Percentiles rank a stretch among this genome's conserved stretches.
phyloP scores from a whole-genome alignment of 2,329 filamentous ascomycete species.

The Phyllachora maydis region DNA sequence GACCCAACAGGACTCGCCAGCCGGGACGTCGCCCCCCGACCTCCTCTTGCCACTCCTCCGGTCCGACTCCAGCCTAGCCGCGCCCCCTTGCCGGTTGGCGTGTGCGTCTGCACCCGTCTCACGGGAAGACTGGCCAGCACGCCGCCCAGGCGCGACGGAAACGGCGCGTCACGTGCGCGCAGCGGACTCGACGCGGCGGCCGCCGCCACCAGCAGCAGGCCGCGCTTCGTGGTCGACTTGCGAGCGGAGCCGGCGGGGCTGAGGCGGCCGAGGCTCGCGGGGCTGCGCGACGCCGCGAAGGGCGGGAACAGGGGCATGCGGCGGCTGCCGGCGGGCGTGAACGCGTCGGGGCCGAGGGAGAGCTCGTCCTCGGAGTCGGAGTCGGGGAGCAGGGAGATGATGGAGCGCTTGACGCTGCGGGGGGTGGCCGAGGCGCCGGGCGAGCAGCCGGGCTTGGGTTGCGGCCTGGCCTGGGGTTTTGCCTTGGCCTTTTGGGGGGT shows the following conservation, averaged over 20 bases:
- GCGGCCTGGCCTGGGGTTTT: slow-evolving; percentile 4
- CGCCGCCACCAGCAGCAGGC: too few relatives aligned
- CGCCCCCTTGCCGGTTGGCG: too few relatives aligned
- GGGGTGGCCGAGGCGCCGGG: slow-evolving; percentile 17
- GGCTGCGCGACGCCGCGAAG: slow-evolving; percentile 3
- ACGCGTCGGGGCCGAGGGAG: slow-evolving; percentile 11
- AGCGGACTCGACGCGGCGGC: too few relatives aligned
- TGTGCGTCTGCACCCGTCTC: too few relatives aligned
- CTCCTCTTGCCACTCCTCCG: slow-evolving; percentile 1
- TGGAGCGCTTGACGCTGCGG: slow-evolving; percentile 1
- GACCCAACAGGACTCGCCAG: slow-evolving; percentile 3
- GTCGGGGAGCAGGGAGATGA: slow-evolving; percentile 1
- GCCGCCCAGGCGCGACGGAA: too few relatives aligned
- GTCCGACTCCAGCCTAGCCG: too few relatives aligned
- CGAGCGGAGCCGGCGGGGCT: too few relatives aligned
- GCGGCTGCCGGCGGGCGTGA: slow-evolving; percentile 5
- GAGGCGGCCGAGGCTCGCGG: too few relatives aligned
- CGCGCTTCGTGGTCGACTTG: too few relatives aligned
- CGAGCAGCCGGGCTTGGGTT: slow-evolving; percentile 18
- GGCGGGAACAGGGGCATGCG: slow-evolving; percentile 2
- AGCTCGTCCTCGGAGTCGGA: slow-evolving; percentile 17
- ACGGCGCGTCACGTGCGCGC: too few relatives aligned
- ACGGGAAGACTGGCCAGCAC: too few relatives aligned
- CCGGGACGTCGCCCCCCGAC: background rate
- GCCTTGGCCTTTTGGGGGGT: background rate